phyloP scores from a whole-genome alignment of 805 yeast genomes.

The Pichia cephalocereana region DNA sequence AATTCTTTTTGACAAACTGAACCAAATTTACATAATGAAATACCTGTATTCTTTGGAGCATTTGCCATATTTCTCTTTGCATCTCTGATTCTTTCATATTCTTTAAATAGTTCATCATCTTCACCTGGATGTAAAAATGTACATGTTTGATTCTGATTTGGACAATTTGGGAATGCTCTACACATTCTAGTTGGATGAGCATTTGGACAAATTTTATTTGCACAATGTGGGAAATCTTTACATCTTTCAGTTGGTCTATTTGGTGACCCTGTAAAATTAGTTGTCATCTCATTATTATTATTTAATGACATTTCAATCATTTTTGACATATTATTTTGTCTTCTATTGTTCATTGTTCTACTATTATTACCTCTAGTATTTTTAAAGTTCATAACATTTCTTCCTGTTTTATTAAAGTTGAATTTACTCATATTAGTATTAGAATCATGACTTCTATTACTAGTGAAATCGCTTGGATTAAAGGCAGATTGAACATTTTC shows the following conservation, averaged over 20 bases:
- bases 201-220: conserved; percentile 53
- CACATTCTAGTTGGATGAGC: conserved; percentile 78
- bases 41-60: conserved; percentile 26
- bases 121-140: conserved; percentile 77
- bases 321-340: conserved; percentile 6
- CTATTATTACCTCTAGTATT: background rate
- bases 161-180: conserved; percentile 67
- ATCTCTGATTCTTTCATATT: conserved; percentile 49
- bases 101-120: conserved; percentile 65
- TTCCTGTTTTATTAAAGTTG: conserved; percentile 3
- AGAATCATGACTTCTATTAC: background rate
- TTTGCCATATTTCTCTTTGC: conserved; percentile 5
- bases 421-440: background rate
- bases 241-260: conserved; percentile 53
- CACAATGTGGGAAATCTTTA: conserved; percentile 62
- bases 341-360: conserved; percentile 1
- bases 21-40: conserved; percentile 69
- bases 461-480: background rate
- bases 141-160: conserved; percentile 76
- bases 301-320: conserved; percentile 27
- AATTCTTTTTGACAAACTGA: conserved; percentile 62
- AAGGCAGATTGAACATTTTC: conserved; percentile 21
- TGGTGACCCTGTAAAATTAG: conserved; percentile 34
- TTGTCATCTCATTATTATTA: conserved; percentile 17
- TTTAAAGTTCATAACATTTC: conserved; percentile 1